A percentile compares a stretch with the other conserved stretches of the same genome.
Conservation (phyloP, 768 basidiomycete species). For the Pholiota conissans region DNA sequence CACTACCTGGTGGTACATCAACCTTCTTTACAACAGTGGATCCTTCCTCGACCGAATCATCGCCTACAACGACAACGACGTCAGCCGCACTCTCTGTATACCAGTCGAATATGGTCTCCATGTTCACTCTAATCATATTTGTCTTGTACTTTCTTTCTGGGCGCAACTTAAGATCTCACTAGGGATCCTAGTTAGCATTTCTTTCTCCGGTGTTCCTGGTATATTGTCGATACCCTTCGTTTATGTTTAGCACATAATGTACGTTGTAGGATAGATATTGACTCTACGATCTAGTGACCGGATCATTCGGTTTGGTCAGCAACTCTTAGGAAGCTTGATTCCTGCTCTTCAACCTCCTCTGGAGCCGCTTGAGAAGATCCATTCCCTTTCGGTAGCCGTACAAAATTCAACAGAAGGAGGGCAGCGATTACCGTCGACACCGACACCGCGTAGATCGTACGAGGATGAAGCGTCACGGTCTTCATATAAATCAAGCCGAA, state of each 20-base stretch:
- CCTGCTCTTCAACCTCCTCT: not conserved
- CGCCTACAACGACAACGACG: not conserved
- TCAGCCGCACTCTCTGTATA: not conserved
- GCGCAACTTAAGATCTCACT: not conserved
- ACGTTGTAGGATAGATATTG: too few species aligned
- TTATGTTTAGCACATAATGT: too few species aligned
- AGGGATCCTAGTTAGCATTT: too few species aligned
- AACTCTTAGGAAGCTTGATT: not conserved
- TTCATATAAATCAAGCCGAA: constrained; percentile 70
- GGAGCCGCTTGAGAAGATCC: not conserved
- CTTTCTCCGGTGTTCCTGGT: too few species aligned
- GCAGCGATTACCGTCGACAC: constrained; percentile 37
- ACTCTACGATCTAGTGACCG: too few species aligned
- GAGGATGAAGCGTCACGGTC: constrained; percentile 69
- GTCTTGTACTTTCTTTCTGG: not conserved
- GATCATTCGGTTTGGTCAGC: too few species aligned
- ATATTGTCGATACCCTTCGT: not conserved
- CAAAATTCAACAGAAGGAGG: constrained; percentile 43
- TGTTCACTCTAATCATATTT: not conserved
- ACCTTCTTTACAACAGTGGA: too few species aligned
- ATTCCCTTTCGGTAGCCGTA: constrained; percentile 35
- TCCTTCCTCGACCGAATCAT: too few species aligned
- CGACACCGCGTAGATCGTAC: constrained; percentile 65
- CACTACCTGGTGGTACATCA: too few species aligned
- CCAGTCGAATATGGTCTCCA: not conserved